Base-by-base conservation (phyloP, 257 asterid genomes). In the Striga asiatica region DNA sequence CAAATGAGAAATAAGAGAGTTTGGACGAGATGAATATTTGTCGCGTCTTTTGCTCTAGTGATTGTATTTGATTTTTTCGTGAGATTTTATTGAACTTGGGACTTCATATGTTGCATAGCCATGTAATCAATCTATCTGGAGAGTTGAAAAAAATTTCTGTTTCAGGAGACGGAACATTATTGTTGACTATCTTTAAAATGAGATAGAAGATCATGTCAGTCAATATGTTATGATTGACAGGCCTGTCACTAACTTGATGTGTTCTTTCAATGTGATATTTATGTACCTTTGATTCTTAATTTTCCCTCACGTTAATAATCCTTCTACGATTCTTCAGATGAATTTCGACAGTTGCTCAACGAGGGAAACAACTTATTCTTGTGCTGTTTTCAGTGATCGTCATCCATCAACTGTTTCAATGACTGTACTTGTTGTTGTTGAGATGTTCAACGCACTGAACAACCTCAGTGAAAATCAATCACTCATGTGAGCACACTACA, bases 391-490 rank as follows among this genome's bases (percentile, higher is more conserved):
- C 60, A 77, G 75, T 66, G 94, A 92, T 73, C 91, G 78, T 50
- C 95, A 81, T 77, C 94, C 98, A 39, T 92, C 98, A 59, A 92
- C 98, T 57, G 88, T 92, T 68, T 56, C 98, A 55, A 92, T 92
- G 97, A 92, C 97, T 17, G 98, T 92, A 66, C 96, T 87, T 50
- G 97, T 88, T 65, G 95, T 84, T 7, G 98, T 92, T 46, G 98
- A 92, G 89, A 92, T 92, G 98, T 92, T 92, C 86, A 92, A 92
- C 19, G 97, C 97, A 46, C 66, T 92, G 79, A 92, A 92, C 80
- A 92, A 88, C 74, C 97, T 92, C 61, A 92, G 97, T 70, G 98
- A 92, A 79, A 92, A 92, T 68, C 98, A 92, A 64, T 92, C 98
- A 43, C 89, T 92, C 69, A 25, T 88, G 98, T 91, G 67, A 79